A percentile compares a stretch with the other conserved stretches of the same genome.
phyloP scores from a whole-genome alignment of 2,329 filamentous ascomycete species.

The Fusarium chaquense region DNA sequence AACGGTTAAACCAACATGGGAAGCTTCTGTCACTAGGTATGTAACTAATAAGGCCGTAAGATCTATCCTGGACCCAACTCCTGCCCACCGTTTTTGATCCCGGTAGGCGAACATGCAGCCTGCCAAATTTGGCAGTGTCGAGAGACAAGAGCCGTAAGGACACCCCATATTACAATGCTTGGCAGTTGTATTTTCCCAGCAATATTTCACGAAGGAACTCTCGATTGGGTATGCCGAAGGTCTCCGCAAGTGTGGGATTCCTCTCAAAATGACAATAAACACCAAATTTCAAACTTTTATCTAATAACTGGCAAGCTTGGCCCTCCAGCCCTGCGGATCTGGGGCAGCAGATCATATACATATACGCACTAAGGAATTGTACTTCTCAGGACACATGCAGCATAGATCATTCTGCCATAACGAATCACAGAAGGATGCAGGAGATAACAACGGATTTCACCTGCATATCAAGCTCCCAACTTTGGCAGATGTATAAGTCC shows the following conservation, averaged over 20 bases:
- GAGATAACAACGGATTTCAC: background rate
- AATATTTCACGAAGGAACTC: constrained; percentile 12
- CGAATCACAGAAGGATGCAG: background rate
- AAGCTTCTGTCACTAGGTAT: constrained; percentile 22
- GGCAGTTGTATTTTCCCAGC: constrained; percentile 11
- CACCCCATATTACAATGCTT: constrained; percentile 17
- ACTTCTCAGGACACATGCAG: constrained; percentile 9
- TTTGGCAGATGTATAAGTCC: constrained; percentile 8
- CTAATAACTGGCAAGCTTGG: constrained; percentile 9
- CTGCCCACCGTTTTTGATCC: constrained; percentile 37
- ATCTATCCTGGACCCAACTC: constrained; percentile 31
- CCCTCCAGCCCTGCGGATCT: background rate
- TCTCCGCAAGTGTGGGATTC: background rate
- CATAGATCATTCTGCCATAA: constrained; percentile 2
- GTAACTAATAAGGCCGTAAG: constrained; percentile 18
- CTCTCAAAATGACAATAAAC: constrained; percentile 1
- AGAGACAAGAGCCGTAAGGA: constrained; percentile 17
- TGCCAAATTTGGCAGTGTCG: constrained; percentile 43
- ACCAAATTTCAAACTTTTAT: constrained; percentile 3
- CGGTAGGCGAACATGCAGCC: constrained; percentile 43
- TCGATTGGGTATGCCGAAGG: constrained; percentile 20
- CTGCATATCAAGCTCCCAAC: constrained; percentile 1
- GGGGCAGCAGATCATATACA: background rate
- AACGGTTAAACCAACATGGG: constrained; percentile 28
- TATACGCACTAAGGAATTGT: background rate